A percentile compares a stretch with the other conserved stretches of the same genome.
Evolutionary conservation across 208 protist species (phyloP).

Genomic region (Entamoeba histolytica): DNA sequence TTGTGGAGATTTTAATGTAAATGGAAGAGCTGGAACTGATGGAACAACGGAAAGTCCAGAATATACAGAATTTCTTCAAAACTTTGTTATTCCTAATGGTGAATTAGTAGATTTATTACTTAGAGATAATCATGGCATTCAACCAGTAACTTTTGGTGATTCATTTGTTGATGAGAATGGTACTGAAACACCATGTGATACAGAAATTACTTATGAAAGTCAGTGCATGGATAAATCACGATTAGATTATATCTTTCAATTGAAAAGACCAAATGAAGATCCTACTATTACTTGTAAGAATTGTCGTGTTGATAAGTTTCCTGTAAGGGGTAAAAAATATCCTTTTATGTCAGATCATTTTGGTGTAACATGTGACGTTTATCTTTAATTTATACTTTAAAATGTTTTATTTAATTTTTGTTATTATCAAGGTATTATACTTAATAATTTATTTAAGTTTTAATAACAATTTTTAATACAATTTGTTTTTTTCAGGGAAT

Average conservation of each 20-base stretch:
- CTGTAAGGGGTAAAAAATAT: neutral
- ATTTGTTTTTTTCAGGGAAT: too few species aligned
- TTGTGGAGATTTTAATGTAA: neutral
- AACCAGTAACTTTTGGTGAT: neutral
- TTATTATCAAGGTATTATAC: too few species aligned
- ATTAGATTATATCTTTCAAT: neutral
- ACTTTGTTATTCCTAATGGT: neutral
- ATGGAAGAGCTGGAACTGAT: neutral
- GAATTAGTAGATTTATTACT: neutral
- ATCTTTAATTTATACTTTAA: neutral
- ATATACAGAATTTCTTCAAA: neutral
- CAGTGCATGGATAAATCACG: neutral
- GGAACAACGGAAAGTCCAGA: neutral
- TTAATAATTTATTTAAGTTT: too few species aligned
- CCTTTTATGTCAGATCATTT: neutral
- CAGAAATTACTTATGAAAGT: neutral
- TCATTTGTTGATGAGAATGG: neutral
- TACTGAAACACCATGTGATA: neutral
- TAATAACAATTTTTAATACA: too few species aligned
- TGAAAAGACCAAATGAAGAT: neutral
- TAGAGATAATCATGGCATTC: neutral
- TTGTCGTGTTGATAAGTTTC: neutral
- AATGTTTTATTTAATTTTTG: too few species aligned
- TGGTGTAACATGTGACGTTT: neutral
- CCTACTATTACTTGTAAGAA: neutral